These are phyloP conservation scores for Exophiala aquamarina DNA, from an alignment of 2,329 filamentous ascomycete species.

Conservation along the genomic window DNA sequence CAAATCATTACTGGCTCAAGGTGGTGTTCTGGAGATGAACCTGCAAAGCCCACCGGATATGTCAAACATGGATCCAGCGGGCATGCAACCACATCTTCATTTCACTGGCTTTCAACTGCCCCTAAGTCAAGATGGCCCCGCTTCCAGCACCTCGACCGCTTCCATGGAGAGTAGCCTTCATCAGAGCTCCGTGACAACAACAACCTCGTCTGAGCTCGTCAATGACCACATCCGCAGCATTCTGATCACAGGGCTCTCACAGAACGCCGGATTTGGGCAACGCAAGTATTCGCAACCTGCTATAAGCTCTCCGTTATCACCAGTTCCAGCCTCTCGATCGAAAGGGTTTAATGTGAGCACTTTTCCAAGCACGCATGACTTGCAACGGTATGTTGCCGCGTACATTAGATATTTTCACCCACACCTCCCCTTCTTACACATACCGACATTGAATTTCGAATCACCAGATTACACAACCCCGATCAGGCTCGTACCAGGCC, in stretches of 20 bases:
- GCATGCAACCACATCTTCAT: slow-evolving; percentile 51
- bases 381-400: slow-evolving; percentile 85
- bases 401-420: slow-evolving; percentile 94
- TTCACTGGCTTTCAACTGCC: slow-evolving; percentile 52
- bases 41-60: slow-evolving; percentile 77
- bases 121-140: slow-evolving; percentile 36
- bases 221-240: slow-evolving; percentile 66
- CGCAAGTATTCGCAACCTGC: slow-evolving; percentile 61
- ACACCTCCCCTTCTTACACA: slow-evolving; percentile 90
- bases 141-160: slow-evolving; percentile 48
- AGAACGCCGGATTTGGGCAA: slow-evolving; percentile 57
- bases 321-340: slow-evolving; percentile 39
- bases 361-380: slow-evolving; percentile 77
- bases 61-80: slow-evolving; percentile 70
- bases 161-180: slow-evolving; percentile 60
- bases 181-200: slow-evolving; percentile 60
- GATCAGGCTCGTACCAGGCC: slow-evolving; percentile 56
- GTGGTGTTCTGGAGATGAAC: slow-evolving; percentile 61
- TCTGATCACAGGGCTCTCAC: slow-evolving; percentile 61
- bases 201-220: slow-evolving; percentile 61
- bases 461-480: slow-evolving; percentile 65
- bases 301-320: slow-evolving; percentile 50
- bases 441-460: slow-evolving; percentile 89
- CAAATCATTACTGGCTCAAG: slow-evolving; percentile 70
- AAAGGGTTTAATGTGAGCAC: slow-evolving; percentile 46